Conservation (phyloP, 1,139 yeast species). For the Scheffersomyces quercinus region DNA sequence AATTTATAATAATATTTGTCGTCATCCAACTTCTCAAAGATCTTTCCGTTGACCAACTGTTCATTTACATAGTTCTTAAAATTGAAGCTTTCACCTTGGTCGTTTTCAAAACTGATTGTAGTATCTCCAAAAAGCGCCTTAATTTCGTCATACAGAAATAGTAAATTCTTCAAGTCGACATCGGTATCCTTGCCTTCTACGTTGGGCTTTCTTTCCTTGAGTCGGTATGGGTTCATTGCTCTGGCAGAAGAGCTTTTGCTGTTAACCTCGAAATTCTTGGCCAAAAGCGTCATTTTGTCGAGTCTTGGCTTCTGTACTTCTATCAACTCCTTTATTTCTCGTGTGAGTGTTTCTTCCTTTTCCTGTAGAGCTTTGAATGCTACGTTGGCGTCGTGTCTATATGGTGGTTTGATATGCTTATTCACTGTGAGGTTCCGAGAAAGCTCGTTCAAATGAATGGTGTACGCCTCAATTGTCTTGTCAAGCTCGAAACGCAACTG, state of each 20-base stretch:
- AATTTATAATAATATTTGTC: constrained; percentile 19
- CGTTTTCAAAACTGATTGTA: constrained; percentile 4
- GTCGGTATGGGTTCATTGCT: constrained; percentile 7
- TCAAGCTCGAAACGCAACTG: constrained; percentile 31
- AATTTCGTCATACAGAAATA: constrained; percentile 23
- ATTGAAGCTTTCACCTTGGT: constrained; percentile 1
- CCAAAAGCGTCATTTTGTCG: constrained; percentile 32
- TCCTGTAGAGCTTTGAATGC: constrained; percentile 21
- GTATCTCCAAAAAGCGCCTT: constrained; percentile 21
- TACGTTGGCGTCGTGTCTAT: constrained; percentile 20
- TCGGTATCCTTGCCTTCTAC: constrained; percentile 7
- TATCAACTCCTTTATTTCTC: constrained; percentile 27
- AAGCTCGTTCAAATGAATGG: constrained; percentile 25
- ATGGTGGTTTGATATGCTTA: constrained; percentile 16
- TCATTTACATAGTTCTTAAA: constrained; percentile 22
- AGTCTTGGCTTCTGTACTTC: constrained; percentile 38
- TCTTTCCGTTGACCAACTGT: constrained; percentile 23
- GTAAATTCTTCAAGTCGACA: constrained; percentile 19
- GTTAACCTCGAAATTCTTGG: constrained; percentile 24
- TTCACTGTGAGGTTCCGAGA: constrained; percentile 20
- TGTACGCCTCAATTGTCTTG: constrained; percentile 25
- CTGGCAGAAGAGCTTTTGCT: constrained; percentile 14
- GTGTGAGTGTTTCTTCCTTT: constrained; percentile 18
- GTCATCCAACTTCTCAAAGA: constrained; percentile 24
- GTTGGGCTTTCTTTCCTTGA: constrained; percentile 6